Evolutionary conservation across 2,329 filamentous ascomycete genomes (phyloP).

Genomic region (Venturia effusa): DNA sequence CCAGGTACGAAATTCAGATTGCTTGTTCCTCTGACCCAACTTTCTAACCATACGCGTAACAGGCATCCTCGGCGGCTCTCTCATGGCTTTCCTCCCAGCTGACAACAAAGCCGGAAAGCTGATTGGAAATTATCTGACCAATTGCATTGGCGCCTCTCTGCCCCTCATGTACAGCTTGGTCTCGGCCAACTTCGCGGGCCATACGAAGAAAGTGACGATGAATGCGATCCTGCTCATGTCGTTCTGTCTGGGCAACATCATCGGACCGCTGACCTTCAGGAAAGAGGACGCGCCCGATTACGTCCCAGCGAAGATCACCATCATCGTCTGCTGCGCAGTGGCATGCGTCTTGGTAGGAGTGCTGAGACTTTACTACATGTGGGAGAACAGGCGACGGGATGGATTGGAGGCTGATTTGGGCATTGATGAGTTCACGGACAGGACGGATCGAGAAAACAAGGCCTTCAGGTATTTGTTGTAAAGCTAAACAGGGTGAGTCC

Average conservation of each 20-base stretch:
- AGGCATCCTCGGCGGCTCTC: constrained; percentile 62
- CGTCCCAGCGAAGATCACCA: constrained; percentile 20
- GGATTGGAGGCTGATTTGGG: constrained; percentile 29
- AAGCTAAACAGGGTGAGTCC: no score
- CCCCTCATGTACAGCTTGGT: constrained; percentile 48
- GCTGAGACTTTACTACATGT: neutral
- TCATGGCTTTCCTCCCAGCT: constrained; percentile 61
- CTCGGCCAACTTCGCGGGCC: constrained; percentile 32
- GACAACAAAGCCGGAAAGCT: constrained; percentile 56
- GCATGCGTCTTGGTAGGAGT: neutral
- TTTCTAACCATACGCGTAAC: constrained; percentile 43
- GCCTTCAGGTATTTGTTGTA: constrained; percentile 39
- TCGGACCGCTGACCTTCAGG: constrained; percentile 32
- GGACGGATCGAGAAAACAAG: constrained; percentile 58
- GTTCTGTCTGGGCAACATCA: constrained; percentile 32
- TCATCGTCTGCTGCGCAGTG: constrained; percentile 17
- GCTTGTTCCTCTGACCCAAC: constrained; percentile 45
- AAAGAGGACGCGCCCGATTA: constrained; percentile 22
- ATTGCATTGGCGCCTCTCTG: constrained; percentile 58
- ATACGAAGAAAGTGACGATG: constrained; percentile 29
- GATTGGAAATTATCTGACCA: constrained; percentile 60
- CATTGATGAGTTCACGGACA: constrained; percentile 54
- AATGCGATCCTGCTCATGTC: constrained; percentile 38
- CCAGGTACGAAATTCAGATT: constrained; percentile 53
- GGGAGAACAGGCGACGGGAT: constrained; percentile 18